Percentiles rank a stretch among this genome's conserved stretches.
Conservation (phyloP, 345 rosid species). For the Draba incana region DNA sequence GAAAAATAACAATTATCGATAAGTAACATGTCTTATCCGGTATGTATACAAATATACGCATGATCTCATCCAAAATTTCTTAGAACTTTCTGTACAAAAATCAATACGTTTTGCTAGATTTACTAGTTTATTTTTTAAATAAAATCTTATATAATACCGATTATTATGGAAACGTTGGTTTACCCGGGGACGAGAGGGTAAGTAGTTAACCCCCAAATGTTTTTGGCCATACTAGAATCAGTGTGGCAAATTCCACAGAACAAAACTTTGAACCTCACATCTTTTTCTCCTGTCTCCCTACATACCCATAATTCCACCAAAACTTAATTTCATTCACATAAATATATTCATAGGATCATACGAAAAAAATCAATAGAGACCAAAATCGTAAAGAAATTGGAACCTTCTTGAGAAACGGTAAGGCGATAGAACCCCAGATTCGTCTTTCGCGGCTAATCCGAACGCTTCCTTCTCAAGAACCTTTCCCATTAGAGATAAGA, state of each 20-base stretch:
- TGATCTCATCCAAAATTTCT: too few species aligned
- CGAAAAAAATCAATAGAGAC: neutral
- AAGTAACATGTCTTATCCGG: slow-evolving; percentile 1
- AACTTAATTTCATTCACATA: neutral
- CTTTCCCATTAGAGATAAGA: slow-evolving; percentile 22
- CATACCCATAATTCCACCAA: slow-evolving; percentile 1
- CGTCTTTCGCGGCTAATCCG: slow-evolving; percentile 58
- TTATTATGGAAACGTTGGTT: neutral
- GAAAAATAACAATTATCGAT: neutral
- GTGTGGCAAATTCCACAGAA: slow-evolving; percentile 64
- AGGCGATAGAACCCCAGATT: slow-evolving; percentile 50
- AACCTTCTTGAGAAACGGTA: slow-evolving; percentile 59
- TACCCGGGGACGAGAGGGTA: slow-evolving; percentile 68
- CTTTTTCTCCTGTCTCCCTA: slow-evolving; percentile 48
- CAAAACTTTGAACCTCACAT: slow-evolving; percentile 47
- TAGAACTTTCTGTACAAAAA: too few species aligned
- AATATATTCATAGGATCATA: neutral
- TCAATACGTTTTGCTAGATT: neutral
- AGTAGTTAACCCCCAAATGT: slow-evolving; percentile 49
- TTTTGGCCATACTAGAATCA: slow-evolving; percentile 51
- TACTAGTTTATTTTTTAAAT: neutral
- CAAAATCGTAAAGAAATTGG: neutral
- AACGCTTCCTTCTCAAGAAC: slow-evolving; percentile 40
- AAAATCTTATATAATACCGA: too few species aligned
- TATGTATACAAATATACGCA: neutral